Evolutionary conservation across 2,329 filamentous ascomycete species (phyloP), one percentile per base, ranked within the genome.

Genomic region (Pseudocercospora fijiensis): DNA sequence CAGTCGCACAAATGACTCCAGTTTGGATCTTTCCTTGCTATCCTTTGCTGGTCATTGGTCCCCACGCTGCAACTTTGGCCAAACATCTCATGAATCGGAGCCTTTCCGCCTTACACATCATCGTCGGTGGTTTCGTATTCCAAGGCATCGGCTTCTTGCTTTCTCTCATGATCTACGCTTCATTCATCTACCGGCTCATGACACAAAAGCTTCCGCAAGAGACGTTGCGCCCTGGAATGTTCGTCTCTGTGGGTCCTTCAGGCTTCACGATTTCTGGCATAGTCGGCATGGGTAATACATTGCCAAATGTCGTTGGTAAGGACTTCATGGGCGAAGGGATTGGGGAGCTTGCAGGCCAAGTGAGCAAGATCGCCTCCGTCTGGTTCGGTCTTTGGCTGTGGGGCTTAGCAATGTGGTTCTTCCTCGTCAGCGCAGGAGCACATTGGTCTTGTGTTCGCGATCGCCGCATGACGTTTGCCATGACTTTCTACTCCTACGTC

Each of bases 1-100:
- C 91, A 0, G 90, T 95, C 55, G 88, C 90, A 33, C 87, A 87
- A 58, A 95, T 96, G 91, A 95, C 91, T 0, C 91, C 91, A 0
- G 87, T 92, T 18, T 95, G 91, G 91, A 92, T 94, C 60, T 95
- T 95, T 69, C 91, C 91, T 0, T 90, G 89, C 0, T 96, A 96
- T 68, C 90, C 91, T 0, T 82, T 95, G 22, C 83, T 96, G 3
- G 85, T 95, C 8, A 86, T 89, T 22, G 91, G 89, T 0, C 89
- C 91, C 0, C 87, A 92, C 69, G 91, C 89, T 4, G 84, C 84
- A 18, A 86, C 83, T 6, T 74, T 88, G 11, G 81, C 83, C 22
- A 73, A 76, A 2, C 81, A 83, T 56, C 71, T 85, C 3, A 70
- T 77, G n/a, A 26, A 61, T 20, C 51, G 64, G 28, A 76, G 76